Base-by-base conservation (phyloP, 2,329 filamentous ascomycete genomes). In the Lecanosticta acicola region DNA sequence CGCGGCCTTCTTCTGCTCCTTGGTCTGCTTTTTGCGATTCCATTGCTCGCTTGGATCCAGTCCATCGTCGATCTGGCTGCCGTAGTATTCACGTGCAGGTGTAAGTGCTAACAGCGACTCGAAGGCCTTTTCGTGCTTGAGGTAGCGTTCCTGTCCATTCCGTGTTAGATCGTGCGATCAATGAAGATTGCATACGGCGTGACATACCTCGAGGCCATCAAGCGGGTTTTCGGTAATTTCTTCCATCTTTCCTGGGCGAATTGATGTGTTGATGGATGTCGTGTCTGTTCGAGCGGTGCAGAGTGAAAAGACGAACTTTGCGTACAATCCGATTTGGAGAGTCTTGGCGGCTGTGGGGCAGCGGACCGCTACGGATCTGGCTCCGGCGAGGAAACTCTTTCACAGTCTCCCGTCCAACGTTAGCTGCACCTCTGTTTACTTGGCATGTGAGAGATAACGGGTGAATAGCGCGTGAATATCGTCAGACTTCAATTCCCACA, bases 11-110 rank as follows among this genome's bases (percentile, higher is more conserved):
- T 87, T 87, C 68, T 95, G 79, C 67, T 88, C 85, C 66, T 94
- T 95, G 41, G 88, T 91, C 71, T 97, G 90, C 74, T 97, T 97
- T 71, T 93, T 94, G 64, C 84, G 84, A 66, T 83, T 82, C 88
- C 89, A 94, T 83, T 96, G 88, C 60, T 93, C 85, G 68, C 78
- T 88, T 52, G 78, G 85, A 64, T 94, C 88, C 66, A 90, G 82
- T 45, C 84, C 87, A 32, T 65, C 62, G 32, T 57, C 61, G 13
- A 64, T 61, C 39, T 64, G 61, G 39, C 58, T 61, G 46, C 62
- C 64, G 60, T 94, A 95, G 70, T 95, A 95, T 59, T 88, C 81
- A 69, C 93, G 90, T 50, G 88, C 87, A 33, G 90, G 88, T 48
- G 94, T 94, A 53, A 95, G 74, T 47, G 87, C 91, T 66, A 95